These are phyloP conservation scores for Teratosphaeria nubilosa DNA, from an alignment of 2,329 filamentous ascomycete species.

Conservation along the genomic window DNA sequence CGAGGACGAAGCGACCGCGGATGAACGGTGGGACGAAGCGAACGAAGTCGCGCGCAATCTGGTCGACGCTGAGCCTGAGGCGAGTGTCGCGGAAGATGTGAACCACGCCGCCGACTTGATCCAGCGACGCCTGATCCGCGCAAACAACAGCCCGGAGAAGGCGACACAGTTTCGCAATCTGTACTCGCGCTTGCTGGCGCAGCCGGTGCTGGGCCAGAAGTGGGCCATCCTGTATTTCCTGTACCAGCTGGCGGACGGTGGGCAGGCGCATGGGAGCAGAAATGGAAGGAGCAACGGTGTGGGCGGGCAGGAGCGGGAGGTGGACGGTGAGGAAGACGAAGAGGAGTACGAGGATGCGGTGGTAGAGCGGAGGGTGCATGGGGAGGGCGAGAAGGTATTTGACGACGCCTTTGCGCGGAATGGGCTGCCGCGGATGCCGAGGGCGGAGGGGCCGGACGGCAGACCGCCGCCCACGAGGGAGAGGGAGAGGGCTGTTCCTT, in stretches of 20 bases:
- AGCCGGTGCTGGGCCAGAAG: conserved; percentile 88
- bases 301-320: neutral
- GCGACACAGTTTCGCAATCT: conserved; percentile 82
- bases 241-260: conserved; percentile 63
- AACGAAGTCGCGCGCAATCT: conserved; percentile 41
- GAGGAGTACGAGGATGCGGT: conserved; percentile 2
- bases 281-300: neutral
- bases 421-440: conserved; percentile 31
- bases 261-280: neutral
- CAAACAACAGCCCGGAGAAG: conserved; percentile 61
- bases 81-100: conserved; percentile 57
- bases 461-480: conserved; percentile 14
- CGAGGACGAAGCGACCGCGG: conserved; percentile 57
- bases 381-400: conserved; percentile 19
- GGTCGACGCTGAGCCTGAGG: conserved; percentile 36
- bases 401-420: conserved; percentile 40
- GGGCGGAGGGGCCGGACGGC: conserved; percentile 14
- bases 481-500: conserved; percentile 1
- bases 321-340: conserved; percentile 4
- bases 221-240: conserved; percentile 93
- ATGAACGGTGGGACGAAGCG: conserved; percentile 58
- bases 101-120: conserved; percentile 91
- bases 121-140: conserved; percentile 73
- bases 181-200: conserved; percentile 77
- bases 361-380: conserved; percentile 3